Evolutionary conservation across 2,329 filamentous ascomycete genomes (phyloP).

Genomic region (Sphaerostilbella broomeana): DNA sequence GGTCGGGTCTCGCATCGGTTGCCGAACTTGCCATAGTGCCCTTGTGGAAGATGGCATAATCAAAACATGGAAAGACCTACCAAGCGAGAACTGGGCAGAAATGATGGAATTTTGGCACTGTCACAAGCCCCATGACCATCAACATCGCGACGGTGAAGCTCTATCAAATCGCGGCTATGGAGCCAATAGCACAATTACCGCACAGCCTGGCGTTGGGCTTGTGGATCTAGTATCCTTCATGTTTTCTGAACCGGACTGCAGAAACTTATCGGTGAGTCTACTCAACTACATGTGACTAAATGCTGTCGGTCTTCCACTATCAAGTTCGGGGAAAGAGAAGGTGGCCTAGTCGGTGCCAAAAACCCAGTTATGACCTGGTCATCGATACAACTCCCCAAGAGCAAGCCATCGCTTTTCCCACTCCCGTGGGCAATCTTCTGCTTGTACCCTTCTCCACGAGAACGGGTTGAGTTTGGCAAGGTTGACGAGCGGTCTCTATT

Average conservation of each 20-base stretch:
- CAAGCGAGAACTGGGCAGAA: slow-evolving; percentile 96
- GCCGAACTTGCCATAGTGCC: slow-evolving; percentile 32
- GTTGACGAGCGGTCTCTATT: slow-evolving; percentile 28
- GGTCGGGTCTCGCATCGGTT: slow-evolving; percentile 34
- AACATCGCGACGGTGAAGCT: slow-evolving; percentile 37
- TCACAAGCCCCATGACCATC: slow-evolving; percentile 72
- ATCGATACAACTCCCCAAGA: slow-evolving; percentile 67
- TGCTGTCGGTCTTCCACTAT: too few species aligned
- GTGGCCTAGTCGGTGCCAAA: slow-evolving; percentile 45
- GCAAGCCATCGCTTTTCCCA: slow-evolving; percentile 28
- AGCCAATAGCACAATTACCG: slow-evolving; percentile 67
- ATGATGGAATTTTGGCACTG: slow-evolving; percentile 99
- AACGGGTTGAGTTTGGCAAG: slow-evolving; percentile 33
- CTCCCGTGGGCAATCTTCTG: slow-evolving; percentile 19
- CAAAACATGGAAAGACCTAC: slow-evolving; percentile 78
- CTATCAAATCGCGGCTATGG: slow-evolving; percentile 69
- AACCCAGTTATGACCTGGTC: slow-evolving; percentile 47
- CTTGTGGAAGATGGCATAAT: slow-evolving; percentile 36
- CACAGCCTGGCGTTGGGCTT: slow-evolving; percentile 62
- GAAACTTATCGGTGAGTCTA: slow-evolving; percentile 31
- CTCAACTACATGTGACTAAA: too few species aligned
- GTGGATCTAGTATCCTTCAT: slow-evolving; percentile 77
- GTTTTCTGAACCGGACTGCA: slow-evolving; percentile 61
- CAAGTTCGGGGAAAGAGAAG: slow-evolving; percentile 55
- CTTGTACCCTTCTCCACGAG: slow-evolving; percentile 32